phyloP scores from a whole-genome alignment of 192 early-diverging fungal genomes.

The Backusella australiensis region DNA sequence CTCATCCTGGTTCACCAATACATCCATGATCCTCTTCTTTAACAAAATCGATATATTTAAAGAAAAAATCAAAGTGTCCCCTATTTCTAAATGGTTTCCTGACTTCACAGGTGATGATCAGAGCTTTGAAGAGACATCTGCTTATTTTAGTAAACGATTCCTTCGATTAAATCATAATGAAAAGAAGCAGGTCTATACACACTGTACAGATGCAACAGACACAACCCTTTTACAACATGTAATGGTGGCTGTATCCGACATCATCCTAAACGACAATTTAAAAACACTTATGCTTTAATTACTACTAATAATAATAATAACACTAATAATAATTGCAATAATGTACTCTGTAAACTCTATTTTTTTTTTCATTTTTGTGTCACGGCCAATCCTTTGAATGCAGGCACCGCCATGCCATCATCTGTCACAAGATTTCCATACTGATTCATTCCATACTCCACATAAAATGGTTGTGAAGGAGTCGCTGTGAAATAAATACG shows the following conservation, averaged over 20 bases:
- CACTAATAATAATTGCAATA: neutral
- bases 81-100: slow-evolving; percentile 49
- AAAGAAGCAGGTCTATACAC: slow-evolving; percentile 50
- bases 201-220: slow-evolving; percentile 55
- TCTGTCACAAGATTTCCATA: slow-evolving; percentile 11
- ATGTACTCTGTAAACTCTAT: neutral
- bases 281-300: slow-evolving; percentile 25
- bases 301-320: neutral
- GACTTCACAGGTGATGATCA: slow-evolving; percentile 46
- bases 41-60: slow-evolving; percentile 63
- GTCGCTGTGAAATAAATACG: neutral
- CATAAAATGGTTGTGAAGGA: neutral
- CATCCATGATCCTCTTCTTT: slow-evolving; percentile 58
- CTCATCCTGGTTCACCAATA: slow-evolving; percentile 57
- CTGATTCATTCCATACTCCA: slow-evolving; percentile 7
- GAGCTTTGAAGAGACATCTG: slow-evolving; percentile 16
- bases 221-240: slow-evolving; percentile 47
- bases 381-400: neutral
- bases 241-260: slow-evolving; percentile 45
- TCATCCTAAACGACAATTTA: slow-evolving; percentile 44
- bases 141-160: slow-evolving; percentile 46
- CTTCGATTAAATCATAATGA: slow-evolving; percentile 41
- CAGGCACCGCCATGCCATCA: slow-evolving; percentile 12
- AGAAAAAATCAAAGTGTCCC: slow-evolving; percentile 43
- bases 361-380: neutral